These are phyloP conservation scores for Plasmodium vivax DNA, from an alignment of 169 alveolate genomes.

Conservation along the genomic window DNA sequence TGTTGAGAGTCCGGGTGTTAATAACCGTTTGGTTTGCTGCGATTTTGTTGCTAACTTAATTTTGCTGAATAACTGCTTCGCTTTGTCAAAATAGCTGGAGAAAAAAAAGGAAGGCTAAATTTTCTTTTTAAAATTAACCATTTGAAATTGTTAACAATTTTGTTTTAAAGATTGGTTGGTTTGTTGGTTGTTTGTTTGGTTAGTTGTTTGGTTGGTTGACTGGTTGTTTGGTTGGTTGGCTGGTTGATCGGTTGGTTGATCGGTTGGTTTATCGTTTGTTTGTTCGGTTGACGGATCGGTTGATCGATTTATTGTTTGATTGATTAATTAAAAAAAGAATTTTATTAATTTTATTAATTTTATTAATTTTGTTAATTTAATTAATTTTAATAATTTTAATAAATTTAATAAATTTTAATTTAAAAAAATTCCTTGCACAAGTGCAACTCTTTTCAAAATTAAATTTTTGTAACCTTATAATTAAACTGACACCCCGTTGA, in stretches of 20 bases:
- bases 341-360: no score
- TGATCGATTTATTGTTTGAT: neutral
- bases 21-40: neutral
- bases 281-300: neutral
- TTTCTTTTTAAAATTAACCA: neutral
- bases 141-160: neutral
- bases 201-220: no score
- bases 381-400: no score
- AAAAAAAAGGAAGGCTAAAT: neutral
- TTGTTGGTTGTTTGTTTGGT: neutral
- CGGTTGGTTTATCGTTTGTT: neutral
- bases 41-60: neutral
- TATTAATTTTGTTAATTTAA: no score
- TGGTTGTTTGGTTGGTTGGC: no score
- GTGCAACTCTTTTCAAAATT: neutral
- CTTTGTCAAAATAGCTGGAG: neutral
- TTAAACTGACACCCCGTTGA: neutral
- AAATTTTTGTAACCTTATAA: neutral
- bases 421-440: neutral
- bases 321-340: neutral
- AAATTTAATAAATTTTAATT: no score
- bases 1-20: neutral
- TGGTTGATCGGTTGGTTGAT: no score
- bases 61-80: neutral
- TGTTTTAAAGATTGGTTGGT: neutral